Evolutionary conservation across 768 basidiomycete species (phyloP).

Genomic region (Lepiota venenata): DNA sequence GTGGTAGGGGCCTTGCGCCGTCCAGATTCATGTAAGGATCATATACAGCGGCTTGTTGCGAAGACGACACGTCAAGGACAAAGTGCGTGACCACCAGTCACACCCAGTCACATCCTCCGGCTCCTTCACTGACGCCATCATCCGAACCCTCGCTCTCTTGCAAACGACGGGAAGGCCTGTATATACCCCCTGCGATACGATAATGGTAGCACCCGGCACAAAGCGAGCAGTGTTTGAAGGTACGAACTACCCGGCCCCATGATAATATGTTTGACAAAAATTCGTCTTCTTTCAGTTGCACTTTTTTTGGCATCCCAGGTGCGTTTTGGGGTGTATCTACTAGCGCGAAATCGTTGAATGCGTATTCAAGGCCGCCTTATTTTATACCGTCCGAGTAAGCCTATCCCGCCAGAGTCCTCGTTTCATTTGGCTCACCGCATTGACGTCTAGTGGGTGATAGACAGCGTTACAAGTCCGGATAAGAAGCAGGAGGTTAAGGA

Average conservation of each 20-base stretch:
- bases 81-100: too few species aligned
- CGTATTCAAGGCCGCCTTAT: constrained; percentile 64
- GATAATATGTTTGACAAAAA: constrained; percentile 13
- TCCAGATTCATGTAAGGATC: too few species aligned
- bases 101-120: too few species aligned
- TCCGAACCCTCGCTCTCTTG: too few species aligned
- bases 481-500: constrained; percentile 60
- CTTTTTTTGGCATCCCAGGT: constrained; percentile 50
- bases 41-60: too few species aligned
- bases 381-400: constrained; percentile 71
- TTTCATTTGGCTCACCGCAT: neutral
- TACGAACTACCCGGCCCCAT: constrained; percentile 16
- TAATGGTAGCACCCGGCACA: constrained; percentile 32
- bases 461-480: constrained; percentile 47
- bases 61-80: too few species aligned
- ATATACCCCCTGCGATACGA: neutral
- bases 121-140: too few species aligned
- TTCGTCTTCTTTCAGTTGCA: constrained; percentile 35
- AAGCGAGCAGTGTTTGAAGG: constrained; percentile 46
- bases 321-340: constrained; percentile 20
- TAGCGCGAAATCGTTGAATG: constrained; percentile 18
- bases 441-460: constrained; percentile 58
- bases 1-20: constrained; percentile 34
- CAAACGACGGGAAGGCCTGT: neutral
- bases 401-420: neutral